Evolutionary conservation across 768 basidiomycete genomes (phyloP), one percentile per base, ranked within the genome.

Genomic region (Russula abietina): DNA sequence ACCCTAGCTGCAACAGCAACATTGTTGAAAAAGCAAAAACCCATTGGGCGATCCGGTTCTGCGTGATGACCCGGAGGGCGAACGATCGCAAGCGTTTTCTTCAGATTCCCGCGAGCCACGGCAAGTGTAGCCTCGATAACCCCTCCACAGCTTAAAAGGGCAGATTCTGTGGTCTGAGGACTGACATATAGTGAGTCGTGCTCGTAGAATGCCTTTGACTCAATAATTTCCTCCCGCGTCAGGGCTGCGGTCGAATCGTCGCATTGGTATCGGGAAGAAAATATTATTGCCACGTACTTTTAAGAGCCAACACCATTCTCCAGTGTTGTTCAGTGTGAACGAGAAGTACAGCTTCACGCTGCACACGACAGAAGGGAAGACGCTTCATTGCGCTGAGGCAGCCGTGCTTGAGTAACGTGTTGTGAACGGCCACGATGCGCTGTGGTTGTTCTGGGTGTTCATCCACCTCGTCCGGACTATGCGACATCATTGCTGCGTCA

Each of bases 1-100:
- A 93, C 89, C 69, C 85, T 84, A 22, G 92, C 83, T 1, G 95
- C 95, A 17, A 99, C 90, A 0, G 97, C 89, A 38, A 96, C 94
- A 71, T 99, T 99, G 74, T 99, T 99, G 78, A 94, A 97, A 78
- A 99, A 97, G 75, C 97, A 98, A 73, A 99, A 99, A 1, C 97
- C 97, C 95, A 98, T 98, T 66, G 93, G 91, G 71, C 95, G 89
- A 67, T 97, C 92, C 5, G 97, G 97, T 72, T 99, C 97, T 7
- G 97, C 95, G 70, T 99, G 97, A 72, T 99, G 97, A 0, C 97
- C 97, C 0, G 97, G 97, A 14, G 97, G 97, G 57, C 97, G 84
- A 39, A 98, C 95, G 65, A 98, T 92, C 2, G 97, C 97, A 71
- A 99, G 89, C 0, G 90, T 81, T 73, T 95, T 98, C 69, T 88